Evolutionary conservation across 1,284 basidiomycete genomes (phyloP), one percentile per base, ranked within the genome.

Genomic region (Naganishia albida): DNA sequence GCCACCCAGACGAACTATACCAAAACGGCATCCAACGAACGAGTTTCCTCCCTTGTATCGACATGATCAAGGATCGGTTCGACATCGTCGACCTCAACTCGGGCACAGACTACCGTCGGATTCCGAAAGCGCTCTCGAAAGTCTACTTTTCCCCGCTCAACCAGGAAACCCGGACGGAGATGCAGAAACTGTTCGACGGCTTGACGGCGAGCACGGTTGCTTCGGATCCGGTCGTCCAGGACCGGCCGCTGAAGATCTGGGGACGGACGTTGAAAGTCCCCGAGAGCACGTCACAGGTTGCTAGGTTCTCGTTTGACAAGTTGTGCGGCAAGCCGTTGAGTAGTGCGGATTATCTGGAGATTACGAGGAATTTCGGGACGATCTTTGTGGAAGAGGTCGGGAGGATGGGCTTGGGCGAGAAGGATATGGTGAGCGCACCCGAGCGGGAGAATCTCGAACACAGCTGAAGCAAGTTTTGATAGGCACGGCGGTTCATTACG

Each of bases 1-100:
- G 96, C 64, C 93, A 96, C 77, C 96, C 96, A 2, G 88, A 96
- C 74, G 92, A 98, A 49, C 83, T 99, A 0, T 99, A 99, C 83
- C 95, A 95, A 84, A 99, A 99, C 72, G 96, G 96, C 0, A 97
- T 99, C 57, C 96, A 99, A 77, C 87, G 96, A 20, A 86, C 89
- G n/a, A 93, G 90, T 71, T 99, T 99, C 80, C 76, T 98, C 43
- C 96, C 96, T 4, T 90, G 93, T 60, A 99, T 99, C 69, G 90
- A 97, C 42, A 83, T 99, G 42, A 85, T 99, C 73, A 95, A 97
- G 80, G 81, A 87, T 2, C 86, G 85, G 38, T 92, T 96, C 71
- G 84, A 88, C 63, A 88, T 99, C 7, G 90, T 89, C 1, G 93
- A 97, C 77, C 85, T 99, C 30, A 88, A 98, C 78, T 97, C 93